These are phyloP conservation scores for Avena atlantica DNA, from an alignment of 176 grass and related monocot genomes.

Conservation along the genomic window DNA sequence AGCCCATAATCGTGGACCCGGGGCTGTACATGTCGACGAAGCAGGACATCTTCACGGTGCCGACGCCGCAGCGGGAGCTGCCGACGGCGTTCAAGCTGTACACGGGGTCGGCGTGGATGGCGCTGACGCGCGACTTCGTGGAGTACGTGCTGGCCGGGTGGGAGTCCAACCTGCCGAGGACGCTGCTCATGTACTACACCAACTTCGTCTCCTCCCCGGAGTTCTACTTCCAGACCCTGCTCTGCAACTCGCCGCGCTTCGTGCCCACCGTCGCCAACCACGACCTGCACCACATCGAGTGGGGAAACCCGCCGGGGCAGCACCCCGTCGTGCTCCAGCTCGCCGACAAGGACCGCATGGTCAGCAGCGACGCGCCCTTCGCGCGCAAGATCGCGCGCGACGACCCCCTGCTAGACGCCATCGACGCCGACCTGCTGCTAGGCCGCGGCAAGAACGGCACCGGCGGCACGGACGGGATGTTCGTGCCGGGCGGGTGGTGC, in stretches of 20 bases:
- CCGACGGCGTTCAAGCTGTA: constrained; percentile 3
- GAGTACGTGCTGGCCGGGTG: constrained; percentile 74
- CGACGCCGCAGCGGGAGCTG: background rate
- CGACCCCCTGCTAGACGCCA: constrained; percentile 75
- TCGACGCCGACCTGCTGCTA: constrained; percentile 81
- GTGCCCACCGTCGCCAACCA: constrained; percentile 70
- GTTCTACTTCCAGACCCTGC: constrained; percentile 94
- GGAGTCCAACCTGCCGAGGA: constrained; percentile 79
- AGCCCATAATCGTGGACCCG: constrained; percentile 79
- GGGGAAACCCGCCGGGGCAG: constrained; percentile 87
- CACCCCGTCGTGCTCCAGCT: constrained; percentile 59
- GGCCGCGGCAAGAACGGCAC: too few relatives aligned
- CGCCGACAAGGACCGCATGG: constrained; percentile 59
- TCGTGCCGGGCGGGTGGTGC: too few relatives aligned
- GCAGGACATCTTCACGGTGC: too few relatives aligned
- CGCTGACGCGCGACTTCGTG: constrained; percentile 72
- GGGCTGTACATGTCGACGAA: constrained; percentile 52
- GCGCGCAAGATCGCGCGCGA: constrained; percentile 74
- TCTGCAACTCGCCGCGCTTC: constrained; percentile 76
- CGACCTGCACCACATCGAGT: constrained; percentile 78
- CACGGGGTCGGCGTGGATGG: constrained; percentile 87
- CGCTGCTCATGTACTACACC: constrained; percentile 85
- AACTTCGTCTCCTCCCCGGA: constrained; percentile 93
- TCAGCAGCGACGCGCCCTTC: constrained; percentile 66
- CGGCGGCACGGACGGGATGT: too few relatives aligned